A percentile compares a stretch with the other conserved stretches of the same genome.
These are phyloP conservation scores for Ophiostoma novo-ulmi DNA, from an alignment of 2,329 filamentous ascomycete species.

Conservation along the genomic window DNA sequence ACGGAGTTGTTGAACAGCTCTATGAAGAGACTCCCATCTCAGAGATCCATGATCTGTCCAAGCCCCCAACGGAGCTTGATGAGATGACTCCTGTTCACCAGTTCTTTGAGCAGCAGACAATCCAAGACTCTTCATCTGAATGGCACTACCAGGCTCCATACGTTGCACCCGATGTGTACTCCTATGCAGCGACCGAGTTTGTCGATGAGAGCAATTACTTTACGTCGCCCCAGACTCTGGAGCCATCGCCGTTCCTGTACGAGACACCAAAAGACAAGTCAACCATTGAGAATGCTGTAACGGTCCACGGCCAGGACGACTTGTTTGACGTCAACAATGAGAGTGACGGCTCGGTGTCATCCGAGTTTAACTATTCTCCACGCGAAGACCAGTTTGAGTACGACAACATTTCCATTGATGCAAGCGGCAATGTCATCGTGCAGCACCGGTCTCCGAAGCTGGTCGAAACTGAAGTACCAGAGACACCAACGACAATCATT, in stretches of 20 bases:
- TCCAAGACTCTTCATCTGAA: background rate
- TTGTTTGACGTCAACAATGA: constrained; percentile 33
- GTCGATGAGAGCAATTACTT: constrained; percentile 23
- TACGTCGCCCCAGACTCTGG: constrained; percentile 18
- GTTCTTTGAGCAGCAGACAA: background rate
- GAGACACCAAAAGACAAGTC: background rate
- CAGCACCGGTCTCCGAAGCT: constrained; percentile 8
- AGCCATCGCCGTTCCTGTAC: constrained; percentile 17
- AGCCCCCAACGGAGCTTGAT: background rate
- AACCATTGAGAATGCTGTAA: constrained; percentile 31
- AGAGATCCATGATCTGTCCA: background rate
- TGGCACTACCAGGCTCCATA: constrained; percentile 17
- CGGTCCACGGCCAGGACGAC: constrained; percentile 35
- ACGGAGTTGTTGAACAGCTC: background rate
- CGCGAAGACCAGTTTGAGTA: background rate
- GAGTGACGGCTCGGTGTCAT: constrained; percentile 7
- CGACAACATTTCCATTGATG: constrained; percentile 9
- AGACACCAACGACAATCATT: constrained; percentile 1
- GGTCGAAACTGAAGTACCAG: background rate
- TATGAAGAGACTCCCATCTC: background rate
- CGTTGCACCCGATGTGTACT: background rate
- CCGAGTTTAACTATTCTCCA: background rate
- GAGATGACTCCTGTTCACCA: background rate
- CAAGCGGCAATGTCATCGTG: constrained; percentile 5
- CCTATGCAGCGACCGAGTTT: background rate